Base-by-base conservation (phyloP, 169 alveolate species). In the Cryptosporidium xiaoi region DNA sequence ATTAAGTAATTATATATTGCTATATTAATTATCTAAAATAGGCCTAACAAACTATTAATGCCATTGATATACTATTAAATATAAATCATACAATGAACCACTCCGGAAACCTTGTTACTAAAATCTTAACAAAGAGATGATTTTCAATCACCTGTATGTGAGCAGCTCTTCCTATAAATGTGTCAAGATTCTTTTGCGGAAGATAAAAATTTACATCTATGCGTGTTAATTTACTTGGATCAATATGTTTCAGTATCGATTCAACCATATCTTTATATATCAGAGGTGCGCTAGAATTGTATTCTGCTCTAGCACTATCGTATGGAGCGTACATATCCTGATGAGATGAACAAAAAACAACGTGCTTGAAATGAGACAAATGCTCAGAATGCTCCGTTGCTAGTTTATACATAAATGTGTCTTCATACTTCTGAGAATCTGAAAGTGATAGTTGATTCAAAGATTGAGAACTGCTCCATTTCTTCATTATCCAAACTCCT, bases 81-180 rank as follows among this genome's bases (percentile, higher is more conserved):
- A 53, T 53, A 53, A 53, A 13, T 53, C 29, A 53, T 53, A 53
- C 29, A 33, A 91, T 90, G 82, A 96, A 96, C 84, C 93, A 91
- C 65, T 96, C 95, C 71, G 93, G 94, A 89, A 93, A 95, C 68
- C 95, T 91, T 83, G 95, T 91, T 60, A 94, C 90, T 58, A 95
- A 68, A 92, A 95, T 93, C 71, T 95, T 95, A 97, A 96, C 93
- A 71, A 97, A 91, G 51, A 95, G 90, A 24, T 94, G 93, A 82
- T 95, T 95, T 91, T 97, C 99, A 64, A 97, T 83, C 69, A 97
- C 96, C 91, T 95, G 97, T 34, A 97, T 95, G 82, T 97, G 99
- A 31, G 99, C 99, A 16, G 98, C 96, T 82, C 99, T 92, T 7
- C 99, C 99, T 24, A 97, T 95, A 90, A 96, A 93, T 48, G 96